These are phyloP conservation scores for Vitis rotundifolia DNA, from an alignment of 164 flowering plant species.

Conservation along the genomic window DNA sequence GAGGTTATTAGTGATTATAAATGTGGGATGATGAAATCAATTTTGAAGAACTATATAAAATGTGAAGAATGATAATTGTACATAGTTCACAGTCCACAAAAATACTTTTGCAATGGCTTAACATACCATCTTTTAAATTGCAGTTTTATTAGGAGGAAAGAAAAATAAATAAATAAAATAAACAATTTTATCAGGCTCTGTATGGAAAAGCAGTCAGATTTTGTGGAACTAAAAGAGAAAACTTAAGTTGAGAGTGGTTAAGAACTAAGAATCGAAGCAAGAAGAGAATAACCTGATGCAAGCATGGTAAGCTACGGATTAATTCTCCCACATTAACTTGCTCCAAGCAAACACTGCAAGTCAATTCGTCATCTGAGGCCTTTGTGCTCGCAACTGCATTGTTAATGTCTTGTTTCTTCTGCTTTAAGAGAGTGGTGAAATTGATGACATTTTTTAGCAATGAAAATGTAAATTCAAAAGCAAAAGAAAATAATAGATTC, in stretches of 20 bases:
- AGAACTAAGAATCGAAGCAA: not conserved
- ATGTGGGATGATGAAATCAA: not conserved
- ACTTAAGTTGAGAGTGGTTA: not conserved
- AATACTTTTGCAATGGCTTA: not conserved
- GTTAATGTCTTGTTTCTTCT: constrained; percentile 22
- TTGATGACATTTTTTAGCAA: too few relatives aligned
- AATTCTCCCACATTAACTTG: constrained; percentile 40
- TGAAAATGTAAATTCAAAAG: not conserved
- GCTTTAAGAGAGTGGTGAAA: not conserved
- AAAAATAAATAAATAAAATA: not conserved
- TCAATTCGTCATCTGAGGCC: constrained; percentile 33
- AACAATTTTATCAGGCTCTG: not conserved
- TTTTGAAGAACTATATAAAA: not conserved
- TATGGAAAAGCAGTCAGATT: not conserved
- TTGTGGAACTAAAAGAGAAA: not conserved
- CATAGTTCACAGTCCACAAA: not conserved
- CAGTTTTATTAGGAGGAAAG: not conserved
- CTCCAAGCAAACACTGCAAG: constrained; percentile 48
- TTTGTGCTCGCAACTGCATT: constrained; percentile 20
- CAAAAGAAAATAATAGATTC: not conserved
- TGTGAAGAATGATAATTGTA: not conserved
- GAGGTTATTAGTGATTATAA: not conserved
- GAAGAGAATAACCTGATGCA: constrained; percentile 35
- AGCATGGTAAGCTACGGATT: constrained; percentile 43
- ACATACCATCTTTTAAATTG: not conserved